Base-by-base conservation (phyloP, 106 monocot genomes). In the Agapanthus africanus region DNA sequence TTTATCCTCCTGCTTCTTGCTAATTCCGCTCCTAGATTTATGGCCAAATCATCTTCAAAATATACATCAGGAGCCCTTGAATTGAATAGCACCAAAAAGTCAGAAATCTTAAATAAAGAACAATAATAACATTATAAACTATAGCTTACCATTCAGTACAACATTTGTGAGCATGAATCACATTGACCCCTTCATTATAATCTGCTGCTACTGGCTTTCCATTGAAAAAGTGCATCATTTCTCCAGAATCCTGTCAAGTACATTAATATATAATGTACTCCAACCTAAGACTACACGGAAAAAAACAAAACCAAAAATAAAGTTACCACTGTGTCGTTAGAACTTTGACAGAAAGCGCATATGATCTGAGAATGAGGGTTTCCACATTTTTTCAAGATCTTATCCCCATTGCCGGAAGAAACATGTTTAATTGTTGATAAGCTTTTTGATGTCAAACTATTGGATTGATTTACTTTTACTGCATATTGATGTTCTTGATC, bases 11-110 rank as follows among this genome's bases (percentile, higher is more conserved):
- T 90, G 75, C 97, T 93, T 83, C 97, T 86, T 33, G 90, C 57
- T 73, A 99, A 51, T 73, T 99, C 97, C 67, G 70, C 68, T 41
- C 65, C 38, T 33, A 99, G 84, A 71, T 99, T 99, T 36, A 92
- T 59, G 9, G 76, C 90, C 40, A 37, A 38, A 40, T 99, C 90
- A 81, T 82, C 76, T 56, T 99, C 74, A 52, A 99, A 99, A 74
- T 85, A 99, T 26, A 99, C 97, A 79, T 93, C 85, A 70, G 97
- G 97, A 23, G 97, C 92, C 97, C 97, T 99, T 73, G 49, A 81
- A 21, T 64, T 42, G 21, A 75, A 76, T 21, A 51, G 16, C 28
- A 39, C 31, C 35, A 36, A 64, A 16, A 25, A 33, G 11, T 56
- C 40, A 66, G 19, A 28, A 25, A n/a, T n/a, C n/a, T n/a, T 38